Evolutionary conservation across 495 filamentous ascomycete genomes (phyloP).

Genomic region (Aspergillus sclerotioniger): DNA sequence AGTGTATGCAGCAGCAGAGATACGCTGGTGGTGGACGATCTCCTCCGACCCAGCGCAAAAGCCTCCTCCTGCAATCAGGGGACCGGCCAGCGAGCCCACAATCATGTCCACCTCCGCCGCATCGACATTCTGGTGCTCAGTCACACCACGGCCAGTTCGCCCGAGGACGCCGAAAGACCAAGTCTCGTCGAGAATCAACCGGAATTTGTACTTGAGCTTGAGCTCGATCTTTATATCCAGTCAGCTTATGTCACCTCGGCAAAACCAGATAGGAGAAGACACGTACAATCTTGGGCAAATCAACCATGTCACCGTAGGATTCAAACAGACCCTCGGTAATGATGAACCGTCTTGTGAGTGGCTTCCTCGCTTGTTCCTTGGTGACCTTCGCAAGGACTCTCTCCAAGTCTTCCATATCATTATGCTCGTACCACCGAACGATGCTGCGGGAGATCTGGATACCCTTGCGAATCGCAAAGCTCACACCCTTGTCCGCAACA

Average conservation of each 20-base stretch:
- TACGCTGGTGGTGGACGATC: constrained; percentile 92
- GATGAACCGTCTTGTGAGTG: constrained; percentile 88
- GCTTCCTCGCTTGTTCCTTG: constrained; percentile 83
- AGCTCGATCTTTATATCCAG: constrained; percentile 67
- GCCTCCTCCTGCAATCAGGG: constrained; percentile 87
- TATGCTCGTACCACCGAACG: constrained; percentile 92
- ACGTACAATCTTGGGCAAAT: constrained; percentile 82
- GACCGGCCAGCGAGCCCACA: constrained; percentile 85
- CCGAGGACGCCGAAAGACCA: constrained; percentile 95
- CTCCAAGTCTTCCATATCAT: constrained; percentile 92
- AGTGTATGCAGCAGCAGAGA: constrained; percentile 85
- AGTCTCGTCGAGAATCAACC: constrained; percentile 93
- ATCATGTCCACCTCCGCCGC: constrained; percentile 91
- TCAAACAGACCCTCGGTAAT: constrained; percentile 96
- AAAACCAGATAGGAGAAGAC: background rate
- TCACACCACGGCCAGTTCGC: constrained; percentile 83
- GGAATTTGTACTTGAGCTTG: constrained; percentile 93
- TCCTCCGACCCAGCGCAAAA: constrained; percentile 91
- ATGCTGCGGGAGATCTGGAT: constrained; percentile 89
- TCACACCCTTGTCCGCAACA: constrained; percentile 92
- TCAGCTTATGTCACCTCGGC: background rate
- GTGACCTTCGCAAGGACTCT: constrained; percentile 78
- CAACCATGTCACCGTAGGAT: constrained; percentile 77
- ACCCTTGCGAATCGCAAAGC: constrained; percentile 90
- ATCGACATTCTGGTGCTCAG: constrained; percentile 95